A percentile compares a stretch with the other conserved stretches of the same genome.
These are phyloP conservation scores for Mollisia scopiformis DNA, from an alignment of 2,329 filamentous ascomycete species.

Conservation along the genomic window DNA sequence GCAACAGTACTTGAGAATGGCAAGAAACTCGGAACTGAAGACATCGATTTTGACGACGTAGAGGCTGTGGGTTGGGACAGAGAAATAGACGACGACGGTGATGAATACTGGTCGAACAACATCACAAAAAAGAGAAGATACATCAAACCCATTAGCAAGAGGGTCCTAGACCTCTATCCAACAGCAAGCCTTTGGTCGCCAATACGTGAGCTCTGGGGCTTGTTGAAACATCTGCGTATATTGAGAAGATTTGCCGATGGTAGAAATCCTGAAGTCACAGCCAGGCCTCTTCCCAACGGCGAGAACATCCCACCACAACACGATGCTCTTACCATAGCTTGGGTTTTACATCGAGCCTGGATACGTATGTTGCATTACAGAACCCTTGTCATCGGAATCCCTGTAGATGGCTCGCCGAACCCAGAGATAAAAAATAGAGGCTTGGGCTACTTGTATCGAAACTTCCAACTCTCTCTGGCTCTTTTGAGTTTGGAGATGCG, in stretches of 20 bases:
- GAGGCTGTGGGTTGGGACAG: no score
- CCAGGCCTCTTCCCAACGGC: conserved; percentile 1
- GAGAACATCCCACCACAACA: conserved; percentile 1
- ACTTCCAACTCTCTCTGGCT: background rate
- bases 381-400: conserved; percentile 9
- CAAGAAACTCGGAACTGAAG: no score
- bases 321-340: background rate
- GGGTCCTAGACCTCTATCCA: background rate
- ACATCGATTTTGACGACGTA: no score
- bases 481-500: background rate
- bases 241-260: background rate
- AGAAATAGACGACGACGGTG: no score
- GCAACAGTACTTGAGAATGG: no score
- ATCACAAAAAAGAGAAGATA: background rate
- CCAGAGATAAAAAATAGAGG: conserved; percentile 1
- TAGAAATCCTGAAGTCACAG: background rate
- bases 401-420: no score
- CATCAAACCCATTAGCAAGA: background rate
- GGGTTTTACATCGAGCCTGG: conserved; percentile 20
- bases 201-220: background rate
- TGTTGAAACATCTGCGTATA: background rate
- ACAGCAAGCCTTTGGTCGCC: background rate
- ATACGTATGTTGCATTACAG: conserved; percentile 22
- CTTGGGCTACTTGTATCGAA: background rate
- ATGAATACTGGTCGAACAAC: no score